phyloP scores from a whole-genome alignment of 2,329 filamentous ascomycete species.

The Verticillium isaacii region DNA sequence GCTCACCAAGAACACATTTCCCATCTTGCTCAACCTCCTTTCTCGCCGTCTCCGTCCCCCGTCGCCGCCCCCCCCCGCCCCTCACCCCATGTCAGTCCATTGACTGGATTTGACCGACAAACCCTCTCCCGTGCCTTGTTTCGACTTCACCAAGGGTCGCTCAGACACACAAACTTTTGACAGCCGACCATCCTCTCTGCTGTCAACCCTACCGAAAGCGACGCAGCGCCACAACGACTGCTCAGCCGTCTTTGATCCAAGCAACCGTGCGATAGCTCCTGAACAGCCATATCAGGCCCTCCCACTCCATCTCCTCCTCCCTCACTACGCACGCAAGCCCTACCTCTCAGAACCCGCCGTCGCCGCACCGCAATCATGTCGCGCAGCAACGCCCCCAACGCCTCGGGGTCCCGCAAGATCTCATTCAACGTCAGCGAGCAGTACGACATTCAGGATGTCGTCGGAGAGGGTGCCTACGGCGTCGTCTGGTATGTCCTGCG shows the following conservation, averaged over 20 bases:
- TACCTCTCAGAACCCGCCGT: not conserved
- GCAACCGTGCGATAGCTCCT: not conserved
- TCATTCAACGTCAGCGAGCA: slow-evolving; percentile 99
- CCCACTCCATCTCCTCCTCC: slow-evolving; percentile 3
- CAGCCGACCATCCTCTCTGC: slow-evolving; percentile 5
- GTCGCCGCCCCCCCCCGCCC: slow-evolving; percentile 4
- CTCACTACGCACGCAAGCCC: slow-evolving; percentile 1
- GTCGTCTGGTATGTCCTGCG: slow-evolving; percentile 78
- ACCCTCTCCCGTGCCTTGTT: not conserved
- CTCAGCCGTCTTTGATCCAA: not conserved
- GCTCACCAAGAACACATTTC: slow-evolving; percentile 7
- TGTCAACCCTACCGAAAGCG: not conserved
- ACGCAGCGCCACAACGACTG: not conserved
- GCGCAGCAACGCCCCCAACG: slow-evolving; percentile 51
- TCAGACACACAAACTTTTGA: slow-evolving; percentile 7
- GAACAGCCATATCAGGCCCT: not conserved
- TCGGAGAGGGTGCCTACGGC: slow-evolving; percentile 96
- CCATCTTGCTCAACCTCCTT: not conserved
- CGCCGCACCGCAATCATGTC: slow-evolving; percentile 41
- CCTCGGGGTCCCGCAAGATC: slow-evolving; percentile 78
- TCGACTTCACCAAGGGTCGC: slow-evolving; percentile 4
- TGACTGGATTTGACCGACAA: slow-evolving; percentile 10
- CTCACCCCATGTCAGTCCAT: slow-evolving; percentile 8
- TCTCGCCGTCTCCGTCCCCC: slow-evolving; percentile 5
- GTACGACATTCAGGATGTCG: slow-evolving; percentile 99